Conservation (phyloP, 805 yeast species). For the Debaryomyces maramus region DNA sequence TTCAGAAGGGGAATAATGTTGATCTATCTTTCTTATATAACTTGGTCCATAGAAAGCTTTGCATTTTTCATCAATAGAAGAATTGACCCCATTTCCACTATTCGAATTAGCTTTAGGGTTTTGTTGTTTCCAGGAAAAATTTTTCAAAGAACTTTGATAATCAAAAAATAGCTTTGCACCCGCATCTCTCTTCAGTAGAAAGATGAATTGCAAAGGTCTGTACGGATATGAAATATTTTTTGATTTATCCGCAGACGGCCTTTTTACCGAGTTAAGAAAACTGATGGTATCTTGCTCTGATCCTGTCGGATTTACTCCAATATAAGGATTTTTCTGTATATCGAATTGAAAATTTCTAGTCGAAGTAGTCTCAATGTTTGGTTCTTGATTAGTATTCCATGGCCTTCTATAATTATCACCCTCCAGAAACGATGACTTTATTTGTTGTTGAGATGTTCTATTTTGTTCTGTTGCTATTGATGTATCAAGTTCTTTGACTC, state of each 20-base stretch:
- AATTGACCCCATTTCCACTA: too few relatives aligned
- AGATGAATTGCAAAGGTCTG: background rate
- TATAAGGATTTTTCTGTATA: background rate
- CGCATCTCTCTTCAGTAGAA: background rate
- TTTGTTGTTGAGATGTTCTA: background rate
- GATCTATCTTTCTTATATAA: slow-evolving; percentile 4
- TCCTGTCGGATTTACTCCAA: background rate
- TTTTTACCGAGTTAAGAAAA: background rate
- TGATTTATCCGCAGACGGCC: background rate
- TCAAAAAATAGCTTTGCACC: background rate
- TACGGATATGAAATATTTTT: background rate
- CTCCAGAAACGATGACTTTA: background rate
- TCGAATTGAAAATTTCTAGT: background rate
- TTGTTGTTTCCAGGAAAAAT: background rate
- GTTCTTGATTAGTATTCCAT: too few relatives aligned
- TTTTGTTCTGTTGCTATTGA: background rate
- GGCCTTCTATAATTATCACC: too few relatives aligned
- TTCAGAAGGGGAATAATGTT: background rate
- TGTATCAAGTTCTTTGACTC: background rate
- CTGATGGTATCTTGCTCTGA: background rate
- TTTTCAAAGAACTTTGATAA: background rate
- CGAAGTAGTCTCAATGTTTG: too few relatives aligned
- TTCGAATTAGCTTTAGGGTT: too few relatives aligned
- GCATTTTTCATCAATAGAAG: slow-evolving; percentile 3
- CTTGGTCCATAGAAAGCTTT: slow-evolving; percentile 3